Evolutionary conservation across 2,329 filamentous ascomycete species (phyloP), one percentile per base, ranked within the genome.

Genomic region (Microthyrium microscopicum): DNA sequence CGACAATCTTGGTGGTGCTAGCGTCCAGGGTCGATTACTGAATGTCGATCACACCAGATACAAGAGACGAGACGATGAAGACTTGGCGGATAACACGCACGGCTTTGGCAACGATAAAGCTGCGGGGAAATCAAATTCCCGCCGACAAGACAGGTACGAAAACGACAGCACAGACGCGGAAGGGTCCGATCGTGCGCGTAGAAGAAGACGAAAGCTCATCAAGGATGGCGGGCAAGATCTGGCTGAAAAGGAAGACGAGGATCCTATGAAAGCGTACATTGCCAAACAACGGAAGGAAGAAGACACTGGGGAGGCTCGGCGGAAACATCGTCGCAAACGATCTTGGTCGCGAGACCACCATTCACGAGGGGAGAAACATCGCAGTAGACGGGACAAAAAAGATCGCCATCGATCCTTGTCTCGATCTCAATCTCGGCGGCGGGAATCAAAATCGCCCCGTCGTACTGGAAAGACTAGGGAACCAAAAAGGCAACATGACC

Each of bases 231-330:
- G 95, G 51, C 57, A 66, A 73, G 28, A 53, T 95, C 36, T 72
- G 91, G 33, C 61, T 69, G 34, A 75, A 87, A 78, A 91, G 42
- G 89, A 95, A 42, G 85, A 94, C 17, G 87, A 95, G 40, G 89
- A 98, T 52, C 89, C 89, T 0, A 98, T 98, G 89, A 94, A 93
- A 56, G 73, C 72, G 24, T 94, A 81, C 46, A 52, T 95, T 41
- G 73, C 94, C 33, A 71, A 87, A 41, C 79, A 92, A 56, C 94
- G 95, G 66, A 84, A 80, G 55, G 82, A 83, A 50, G 82, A 93
- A 51, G 70, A 93, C 9, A 73, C 78, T 35, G 68, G 70, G 38
- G 85, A 82, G 3, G n/a, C n/a, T n/a, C n/a, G n/a, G n/a, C n/a
- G n/a, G n/a, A n/a, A n/a, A n/a, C n/a, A n/a, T n/a, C n/a, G n/a